Base-by-base conservation (phyloP, 1,284 basidiomycete genomes). In the Sanguinoderma infundibulare region DNA sequence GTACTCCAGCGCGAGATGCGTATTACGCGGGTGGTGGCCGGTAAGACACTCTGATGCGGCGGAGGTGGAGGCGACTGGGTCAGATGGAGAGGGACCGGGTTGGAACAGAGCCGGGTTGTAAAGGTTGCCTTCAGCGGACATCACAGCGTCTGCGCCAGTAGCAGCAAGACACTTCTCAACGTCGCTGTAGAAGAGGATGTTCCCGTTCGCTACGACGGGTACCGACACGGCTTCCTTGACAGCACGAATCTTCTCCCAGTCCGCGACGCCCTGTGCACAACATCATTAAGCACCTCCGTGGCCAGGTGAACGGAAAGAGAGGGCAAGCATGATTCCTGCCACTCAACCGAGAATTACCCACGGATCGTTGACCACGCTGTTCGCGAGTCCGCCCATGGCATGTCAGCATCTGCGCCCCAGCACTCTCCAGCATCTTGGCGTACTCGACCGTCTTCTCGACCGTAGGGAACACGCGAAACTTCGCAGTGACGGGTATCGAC, bases 141-240 rank as follows among this genome's bases (percentile, higher is more conserved):
- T 98, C 65, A 98, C 88, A 0, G 90, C 97, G 70, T 98, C 94
- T 3, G 88, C 91, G 2, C 94, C 92, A 0, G 97, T 99, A 36
- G 84, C 83, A 15, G 83, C 81, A 26, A 99, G 77, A 72, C 95
- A 97, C 6, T 81, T 80, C 46, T 84, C 81, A 54, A 96, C 87
- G 74, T 99, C 96, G 26, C 87, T 83, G 50, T 90, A 84, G 74
- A 86, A 95, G 10, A 98, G 85, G 53, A 98, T 87, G 74, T 98
- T 98, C n/a, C 97, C 97, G 74, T 99, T 99, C 0, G 97, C 96
- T 72, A 99, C 94, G 1, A 98, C 96, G 0, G 97, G 97, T 0
- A 98, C 87, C 1, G 86, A 89, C 32, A 98, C 94, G 0, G 94
- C 92, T 68, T 91, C 74, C 63, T 76, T 71, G 34, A 73, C 70